Percentiles rank a stretch among this genome's conserved stretches.
Evolutionary conservation across 345 rosid genomes (phyloP).

Genomic region (Linum trigynum): DNA sequence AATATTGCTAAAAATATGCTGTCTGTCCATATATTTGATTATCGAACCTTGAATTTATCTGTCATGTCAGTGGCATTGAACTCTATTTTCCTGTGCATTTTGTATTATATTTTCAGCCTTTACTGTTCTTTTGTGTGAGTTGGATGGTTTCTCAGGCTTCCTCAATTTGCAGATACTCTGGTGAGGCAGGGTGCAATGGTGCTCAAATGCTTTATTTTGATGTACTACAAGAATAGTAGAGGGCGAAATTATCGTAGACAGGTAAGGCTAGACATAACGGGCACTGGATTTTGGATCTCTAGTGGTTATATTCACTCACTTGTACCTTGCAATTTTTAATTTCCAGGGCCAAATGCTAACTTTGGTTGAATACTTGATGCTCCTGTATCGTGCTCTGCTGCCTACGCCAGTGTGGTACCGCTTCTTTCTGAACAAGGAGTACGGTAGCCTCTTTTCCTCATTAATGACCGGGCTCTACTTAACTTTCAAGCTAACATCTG

Average conservation of each 20-base stretch:
- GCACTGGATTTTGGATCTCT: neutral
- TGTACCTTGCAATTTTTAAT: slow-evolving; percentile 6
- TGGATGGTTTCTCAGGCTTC: neutral
- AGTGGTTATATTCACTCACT: neutral
- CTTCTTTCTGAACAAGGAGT: slow-evolving; percentile 76
- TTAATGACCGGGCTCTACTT: slow-evolving; percentile 70
- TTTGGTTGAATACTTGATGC: slow-evolving; percentile 57
- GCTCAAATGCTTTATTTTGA: slow-evolving; percentile 70
- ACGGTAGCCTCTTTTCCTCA: slow-evolving; percentile 79
- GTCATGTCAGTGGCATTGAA: too few relatives aligned
- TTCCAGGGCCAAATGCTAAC: slow-evolving; percentile 74
- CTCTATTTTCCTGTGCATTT: slow-evolving; percentile 1
- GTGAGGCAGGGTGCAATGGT: slow-evolving; percentile 90
- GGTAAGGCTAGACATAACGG: slow-evolving; percentile 34
- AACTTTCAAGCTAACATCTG: slow-evolving; percentile 73
- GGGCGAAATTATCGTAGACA: slow-evolving; percentile 91
- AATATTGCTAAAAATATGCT: too few relatives aligned
- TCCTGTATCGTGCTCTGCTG: slow-evolving; percentile 65
- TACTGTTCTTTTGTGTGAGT: neutral
- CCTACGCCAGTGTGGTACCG: slow-evolving; percentile 91
- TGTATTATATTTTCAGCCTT: too few relatives aligned
- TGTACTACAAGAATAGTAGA: slow-evolving; percentile 89
- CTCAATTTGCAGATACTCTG: slow-evolving; percentile 59
- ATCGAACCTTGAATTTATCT: too few relatives aligned
- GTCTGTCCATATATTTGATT: too few relatives aligned